phyloP scores from a whole-genome alignment of 2,329 filamentous ascomycete genomes.

The Sclerotinia minor region DNA sequence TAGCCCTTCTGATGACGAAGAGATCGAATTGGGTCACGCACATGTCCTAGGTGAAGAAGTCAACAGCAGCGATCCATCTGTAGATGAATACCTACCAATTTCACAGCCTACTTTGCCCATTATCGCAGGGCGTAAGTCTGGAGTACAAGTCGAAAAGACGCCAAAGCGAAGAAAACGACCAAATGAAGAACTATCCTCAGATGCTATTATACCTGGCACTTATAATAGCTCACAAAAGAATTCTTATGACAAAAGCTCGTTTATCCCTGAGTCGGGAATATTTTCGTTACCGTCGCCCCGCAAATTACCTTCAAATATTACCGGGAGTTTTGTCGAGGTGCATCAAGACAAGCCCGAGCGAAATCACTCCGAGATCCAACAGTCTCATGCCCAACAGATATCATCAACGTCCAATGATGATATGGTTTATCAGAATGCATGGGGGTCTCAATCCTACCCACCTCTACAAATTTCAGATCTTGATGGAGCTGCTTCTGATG shows the following conservation, averaged over 20 bases:
- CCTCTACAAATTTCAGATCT: slow-evolving; percentile 3
- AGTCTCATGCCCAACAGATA: background rate
- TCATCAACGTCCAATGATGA: background rate
- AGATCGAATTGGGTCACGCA: slow-evolving; percentile 35
- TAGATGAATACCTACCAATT: background rate
- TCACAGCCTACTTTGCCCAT: slow-evolving; percentile 31
- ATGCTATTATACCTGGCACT: slow-evolving; percentile 32
- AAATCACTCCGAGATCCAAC: background rate
- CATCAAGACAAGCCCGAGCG: background rate
- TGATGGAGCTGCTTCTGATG: slow-evolving; percentile 5
- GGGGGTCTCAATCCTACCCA: background rate
- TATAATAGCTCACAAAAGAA: slow-evolving; percentile 23
- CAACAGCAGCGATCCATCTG: slow-evolving; percentile 21
- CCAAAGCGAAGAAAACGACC: slow-evolving; percentile 2
- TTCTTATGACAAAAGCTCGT: background rate
- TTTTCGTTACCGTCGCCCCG: no score
- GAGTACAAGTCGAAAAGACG: slow-evolving; percentile 38
- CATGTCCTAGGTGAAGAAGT: slow-evolving; percentile 35
- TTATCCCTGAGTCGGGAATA: background rate
- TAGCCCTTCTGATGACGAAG: slow-evolving; percentile 32
- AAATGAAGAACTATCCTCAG: slow-evolving; percentile 26
- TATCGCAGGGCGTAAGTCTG: slow-evolving; percentile 14
- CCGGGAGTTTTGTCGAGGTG: background rate
- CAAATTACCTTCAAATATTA: background rate
- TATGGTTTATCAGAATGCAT: background rate